Evolutionary conservation across 106 monocot species (phyloP), one percentile per base, ranked within the genome.

Genomic region (Vanilla planifolia): DNA sequence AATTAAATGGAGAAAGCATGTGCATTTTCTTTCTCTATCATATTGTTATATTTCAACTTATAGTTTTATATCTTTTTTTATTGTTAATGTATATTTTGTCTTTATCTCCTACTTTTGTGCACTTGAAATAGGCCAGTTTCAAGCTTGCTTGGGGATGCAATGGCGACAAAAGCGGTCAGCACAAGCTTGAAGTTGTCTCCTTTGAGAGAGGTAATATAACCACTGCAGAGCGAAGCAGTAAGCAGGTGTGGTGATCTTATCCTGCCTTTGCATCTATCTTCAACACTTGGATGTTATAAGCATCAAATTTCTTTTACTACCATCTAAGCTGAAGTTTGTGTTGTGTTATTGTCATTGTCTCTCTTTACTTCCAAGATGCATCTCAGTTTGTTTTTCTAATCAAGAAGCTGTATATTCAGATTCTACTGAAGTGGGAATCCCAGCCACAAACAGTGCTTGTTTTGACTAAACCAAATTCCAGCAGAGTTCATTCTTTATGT

Each of bases 81-180:
- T 37, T 37, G 9, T 37, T 37, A 37, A 37, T 37, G 37, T 9
- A 37, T 4, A 37, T 37, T 37, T 5, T 37, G 37, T 37, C 37
- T 37, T 37, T 9, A 4, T 37, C 37, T 37, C 1, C 14, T 30
- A 20, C 8, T 35, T 57, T 57, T 57, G 19, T 57, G 57, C 56
- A 10, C 41, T 46, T 36, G 6, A 48, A 71, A 16, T 69, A 96
- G 96, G 91, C 91, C 61, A 81, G 81, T 51, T 96, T 96, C 75
- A 96, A 44, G 76, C 96, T 96, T 76, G 84, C 74, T 46, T 91
- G 96, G 96, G 96, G 96, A 72, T 91, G 76, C 72, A 87, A 91
- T 79, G 87, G 82, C 51, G 78, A 83, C n/a, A 83, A 73, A 48
- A 91, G 67, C 69, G 87, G 81, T 4, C 91, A 91, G 66, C 91